Base-by-base conservation (phyloP, 2,329 filamentous ascomycete genomes). In the Scortechinia acanthostroma region DNA sequence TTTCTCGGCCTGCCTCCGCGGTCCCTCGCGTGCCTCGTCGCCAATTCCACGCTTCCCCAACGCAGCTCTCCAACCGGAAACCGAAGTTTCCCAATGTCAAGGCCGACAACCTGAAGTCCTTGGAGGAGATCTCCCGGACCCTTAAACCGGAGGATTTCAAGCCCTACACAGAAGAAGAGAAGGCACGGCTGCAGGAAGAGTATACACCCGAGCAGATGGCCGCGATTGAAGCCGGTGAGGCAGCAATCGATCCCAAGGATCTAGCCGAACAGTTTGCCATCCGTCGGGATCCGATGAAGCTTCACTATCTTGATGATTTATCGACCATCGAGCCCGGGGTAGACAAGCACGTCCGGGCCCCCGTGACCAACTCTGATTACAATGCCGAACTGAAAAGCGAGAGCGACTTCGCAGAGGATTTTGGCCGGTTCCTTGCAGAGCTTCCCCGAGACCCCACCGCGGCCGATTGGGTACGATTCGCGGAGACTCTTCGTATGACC, bases 271-370 rank as follows among this genome's bases (percentile, higher is more conserved):
- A 93, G 65, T 87, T 83, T 51, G 74, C 79, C 37, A 63, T 87
- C 53, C 82, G 89, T 49, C 74, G 70, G 45, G 90, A 95, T 59
- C 75, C 81, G 5, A 86, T 88, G 71, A 71, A 73, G 45, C 69
- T 91, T 43, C 71, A 78, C 49, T 93, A 95, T 62, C 67, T 91
- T 46, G 90, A 96, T 60, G 88, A 95, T 62, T 86, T 95, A 57
- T 79, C 85, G 48, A 76, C 76, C 47, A 75, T 91, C 50, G 79
- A 88, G 57, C 88, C 89, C 45, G 73, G 88, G 43, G 76, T 93
- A 49, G 91, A 97, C 68, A 77, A 83, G 59, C 79, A 40, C 35
- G 35, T 40, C 13, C 35, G 35, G 10, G 35, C 10, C 13, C 35
- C 35, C 35, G 35, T 15, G 17, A 15, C 35, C 17, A 40, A 40